A percentile compares a stretch with the other conserved stretches of the same genome.
Conservation (phyloP, 345 rosid genomes). For the Microcos paniculata region DNA sequence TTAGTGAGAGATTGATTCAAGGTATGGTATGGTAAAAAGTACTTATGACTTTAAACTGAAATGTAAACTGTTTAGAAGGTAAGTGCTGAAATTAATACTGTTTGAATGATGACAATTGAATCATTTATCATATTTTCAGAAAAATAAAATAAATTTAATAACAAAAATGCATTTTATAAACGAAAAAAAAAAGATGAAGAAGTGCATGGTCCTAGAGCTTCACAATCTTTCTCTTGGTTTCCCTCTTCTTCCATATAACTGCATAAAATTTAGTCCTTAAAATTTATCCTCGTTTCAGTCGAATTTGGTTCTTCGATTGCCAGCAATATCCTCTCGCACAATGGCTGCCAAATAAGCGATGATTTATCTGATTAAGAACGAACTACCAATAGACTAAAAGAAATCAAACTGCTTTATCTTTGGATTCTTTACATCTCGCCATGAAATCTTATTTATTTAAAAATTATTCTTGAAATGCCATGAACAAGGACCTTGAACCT, state of each 20-base stretch:
- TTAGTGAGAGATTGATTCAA: too few species aligned
- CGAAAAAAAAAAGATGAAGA: too few species aligned
- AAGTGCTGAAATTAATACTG: too few species aligned
- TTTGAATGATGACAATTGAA: too few species aligned
- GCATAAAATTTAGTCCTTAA: background rate
- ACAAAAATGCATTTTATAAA: too few species aligned
- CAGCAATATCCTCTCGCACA: background rate
- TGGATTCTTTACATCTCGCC: background rate
- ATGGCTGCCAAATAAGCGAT: background rate
- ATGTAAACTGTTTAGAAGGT: too few species aligned
- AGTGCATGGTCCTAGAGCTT: background rate
- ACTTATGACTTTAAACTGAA: too few species aligned
- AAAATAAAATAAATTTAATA: too few species aligned
- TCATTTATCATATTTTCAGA: too few species aligned
- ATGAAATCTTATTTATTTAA: background rate
- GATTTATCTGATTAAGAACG: too few species aligned
- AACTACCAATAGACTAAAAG: too few species aligned
- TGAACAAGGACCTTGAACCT: background rate
- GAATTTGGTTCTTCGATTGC: background rate
- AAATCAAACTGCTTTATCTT: background rate
- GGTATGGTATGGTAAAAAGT: too few species aligned
- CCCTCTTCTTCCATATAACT: background rate
- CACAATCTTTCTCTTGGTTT: background rate
- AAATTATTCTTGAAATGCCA: background rate
- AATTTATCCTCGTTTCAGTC: background rate